These are phyloP conservation scores for Thelephora terrestris DNA, from an alignment of 1,284 basidiomycete species.

Conservation along the genomic window DNA sequence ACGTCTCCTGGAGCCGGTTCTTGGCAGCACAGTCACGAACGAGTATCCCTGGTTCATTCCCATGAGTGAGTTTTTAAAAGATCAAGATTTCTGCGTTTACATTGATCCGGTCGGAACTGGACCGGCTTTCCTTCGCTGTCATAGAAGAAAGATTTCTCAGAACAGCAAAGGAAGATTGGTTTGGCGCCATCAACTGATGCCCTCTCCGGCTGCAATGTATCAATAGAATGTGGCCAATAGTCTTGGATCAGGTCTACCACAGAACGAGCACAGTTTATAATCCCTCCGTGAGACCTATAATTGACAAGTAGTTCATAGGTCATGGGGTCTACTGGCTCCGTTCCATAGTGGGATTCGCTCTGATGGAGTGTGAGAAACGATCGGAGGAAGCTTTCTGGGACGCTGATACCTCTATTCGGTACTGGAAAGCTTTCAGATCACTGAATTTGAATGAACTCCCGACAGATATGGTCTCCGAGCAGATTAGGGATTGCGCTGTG, in stretches of 20 bases:
- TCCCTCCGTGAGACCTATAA: slow-evolving; percentile 62
- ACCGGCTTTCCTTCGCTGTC: slow-evolving; percentile 36
- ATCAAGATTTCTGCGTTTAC: too few relatives aligned
- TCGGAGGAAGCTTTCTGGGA: too few relatives aligned
- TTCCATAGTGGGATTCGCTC: too few relatives aligned
- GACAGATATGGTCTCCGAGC: slow-evolving; percentile 54
- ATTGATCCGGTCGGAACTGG: slow-evolving; percentile 62
- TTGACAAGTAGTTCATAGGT: slow-evolving; percentile 56
- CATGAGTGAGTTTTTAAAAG: not conserved
- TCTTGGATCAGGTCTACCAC: slow-evolving; percentile 46
- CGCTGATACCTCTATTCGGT: slow-evolving; percentile 53
- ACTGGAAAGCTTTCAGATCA: slow-evolving; percentile 59
- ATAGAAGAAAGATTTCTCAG: not conserved
- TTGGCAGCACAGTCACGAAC: slow-evolving; percentile 51
- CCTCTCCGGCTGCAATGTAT: slow-evolving; percentile 43
- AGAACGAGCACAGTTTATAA: slow-evolving; percentile 53
- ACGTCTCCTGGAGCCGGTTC: slow-evolving; percentile 36
- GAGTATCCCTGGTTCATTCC: slow-evolving; percentile 42
- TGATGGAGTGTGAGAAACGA: too few relatives aligned
- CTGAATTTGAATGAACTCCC: slow-evolving; percentile 66
- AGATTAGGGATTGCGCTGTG: not conserved
- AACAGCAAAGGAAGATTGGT: slow-evolving; percentile 48
- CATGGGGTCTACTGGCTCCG: slow-evolving; percentile 21
- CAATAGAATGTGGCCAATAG: slow-evolving; percentile 62
- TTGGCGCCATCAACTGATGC: slow-evolving; percentile 48